Percentiles rank a stretch among this genome's conserved stretches.
Evolutionary conservation across 805 yeast genomes (phyloP).

Genomic region (Candida chilensis): DNA sequence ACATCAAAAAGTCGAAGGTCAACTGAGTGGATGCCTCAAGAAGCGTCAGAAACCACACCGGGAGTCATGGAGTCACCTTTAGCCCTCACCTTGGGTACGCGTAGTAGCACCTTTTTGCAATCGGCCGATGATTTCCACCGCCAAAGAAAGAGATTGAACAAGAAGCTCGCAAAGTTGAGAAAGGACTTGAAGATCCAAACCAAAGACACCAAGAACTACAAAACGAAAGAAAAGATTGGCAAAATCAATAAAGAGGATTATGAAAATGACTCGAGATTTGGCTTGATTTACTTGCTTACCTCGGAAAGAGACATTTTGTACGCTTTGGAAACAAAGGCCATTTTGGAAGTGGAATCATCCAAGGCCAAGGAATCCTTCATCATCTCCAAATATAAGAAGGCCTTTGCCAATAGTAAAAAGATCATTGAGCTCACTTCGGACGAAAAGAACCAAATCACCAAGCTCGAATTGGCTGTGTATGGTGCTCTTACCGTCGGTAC

Average conservation of each 20-base stretch:
- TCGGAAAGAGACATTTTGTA: constrained; percentile 72
- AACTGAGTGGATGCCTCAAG: too few species aligned
- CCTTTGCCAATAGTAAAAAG: constrained; percentile 33
- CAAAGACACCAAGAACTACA: constrained; percentile 58
- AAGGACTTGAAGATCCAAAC: constrained; percentile 54
- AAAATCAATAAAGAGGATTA: constrained; percentile 41
- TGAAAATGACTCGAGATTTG: constrained; percentile 39
- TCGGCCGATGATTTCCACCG: constrained; percentile 62
- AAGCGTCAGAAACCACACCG: too few species aligned
- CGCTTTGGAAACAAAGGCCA: constrained; percentile 53
- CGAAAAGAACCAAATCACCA: constrained; percentile 23
- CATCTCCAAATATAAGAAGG: constrained; percentile 59
- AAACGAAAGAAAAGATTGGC: constrained; percentile 34
- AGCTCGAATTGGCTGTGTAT: constrained; percentile 16
- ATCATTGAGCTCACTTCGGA: constrained; percentile 29
- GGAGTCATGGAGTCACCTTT: constrained; percentile 38
- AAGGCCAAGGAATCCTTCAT: constrained; percentile 40
- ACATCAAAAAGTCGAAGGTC: too few species aligned
- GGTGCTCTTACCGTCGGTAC: constrained; percentile 45
- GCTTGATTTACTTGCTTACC: constrained; percentile 49
- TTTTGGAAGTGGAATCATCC: constrained; percentile 44
- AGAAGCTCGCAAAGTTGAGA: constrained; percentile 55
- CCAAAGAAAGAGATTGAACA: constrained; percentile 55
- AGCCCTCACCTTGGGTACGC: constrained; percentile 37
- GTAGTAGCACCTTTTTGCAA: constrained; percentile 55